Base-by-base conservation (phyloP, 306 rosid genomes). In the Crataegus laevigata region DNA sequence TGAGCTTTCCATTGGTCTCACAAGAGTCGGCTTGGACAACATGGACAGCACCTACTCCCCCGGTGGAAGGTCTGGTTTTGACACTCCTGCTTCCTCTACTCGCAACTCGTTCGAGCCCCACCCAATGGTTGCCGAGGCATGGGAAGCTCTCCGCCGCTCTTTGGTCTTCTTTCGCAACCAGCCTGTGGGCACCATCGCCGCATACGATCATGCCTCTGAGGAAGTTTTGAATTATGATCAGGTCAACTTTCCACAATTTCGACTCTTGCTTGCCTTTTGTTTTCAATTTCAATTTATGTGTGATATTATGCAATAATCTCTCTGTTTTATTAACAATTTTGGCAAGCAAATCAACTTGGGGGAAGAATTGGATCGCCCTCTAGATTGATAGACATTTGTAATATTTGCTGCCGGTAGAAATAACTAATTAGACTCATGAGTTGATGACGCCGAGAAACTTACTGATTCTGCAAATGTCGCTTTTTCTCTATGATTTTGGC, bases 41-140 rank as follows among this genome's bases (percentile, higher is more conserved):
- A 85, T 78, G n/a, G 97, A 92, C 22, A 78, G 77, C 68, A 81
- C 77, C 62, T 88, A 60, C 81, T 92, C 97, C 1, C 93, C 97
- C 0, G 96, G 92, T 0, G 91, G 80, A 70, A 86, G 97, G 84
- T 92, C 97, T 29, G 97, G 97, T 26, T 90, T 82, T 34, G 80
- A 92, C 67, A 90, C 96, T 0, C 97, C 97, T 4, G 90, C 85
- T 50, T 92, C 97, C 0, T 90, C 97, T 10, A 61, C 91, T 21
- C 93, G 93, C 54, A 85, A 88, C 85, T 92, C 97, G 0, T 92
- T 92, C n/a, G 97, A 92, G 88, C 97, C 97, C 36, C 97, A 90
- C 32, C 97, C 97, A 0, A 92, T 92, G 96, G 90, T 92, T 18
- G 97, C 96, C 8, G 96, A 92, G 78, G 97, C 97, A 30, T 92